Base-by-base conservation (phyloP, 2,329 filamentous ascomycete species). In the Hypoxylon sp. region DNA sequence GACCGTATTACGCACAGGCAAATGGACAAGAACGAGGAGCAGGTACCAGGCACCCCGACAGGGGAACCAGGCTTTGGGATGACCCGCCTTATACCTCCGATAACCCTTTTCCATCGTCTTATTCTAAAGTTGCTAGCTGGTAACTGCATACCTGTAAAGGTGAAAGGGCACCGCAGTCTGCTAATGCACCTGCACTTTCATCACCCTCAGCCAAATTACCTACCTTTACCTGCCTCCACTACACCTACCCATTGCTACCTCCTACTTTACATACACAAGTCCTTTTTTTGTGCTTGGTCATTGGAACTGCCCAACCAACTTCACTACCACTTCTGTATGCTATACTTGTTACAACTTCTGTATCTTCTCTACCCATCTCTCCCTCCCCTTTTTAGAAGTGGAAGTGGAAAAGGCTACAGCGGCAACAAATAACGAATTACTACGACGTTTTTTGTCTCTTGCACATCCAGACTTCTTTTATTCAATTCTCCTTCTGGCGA, bases 401-500 rank as follows among this genome's bases (percentile, higher is more conserved):
- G 58, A 65, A 62, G 56, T n/a, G 59, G 35, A 39, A 69, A 51
- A 65, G 56, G 46, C 37, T 39, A 42, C 52, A 54, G 35, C 55
- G 46, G 48, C 60, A 55, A 44, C 48, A 54, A 57, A 57, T 48
- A 35, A 51, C 57, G 19, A 13, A 50, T n/a, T 51, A 57, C 60
- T 51, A 52, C 60, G 42, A 46, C 58, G 53, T 37, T 63, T 57
- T 61, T 64, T 65, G 54, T 68, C 62, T 67, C 55, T 65, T 59
- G 55, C 54, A 51, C 26, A 58, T 65, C 63, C 48, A 14, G 53
- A 52, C 63, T 63, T 67, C 42, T 42, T 46, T 66, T 63, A 47
- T 60, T 65, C 53, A 58, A 58, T 52, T 62, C 50, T 65, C 58
- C 55, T 71, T 70, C 68, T 73, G 66, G 69, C 67, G 72, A 75